phyloP scores from a whole-genome alignment of 2,329 filamentous ascomycete genomes.

The Knufia fluminis region DNA sequence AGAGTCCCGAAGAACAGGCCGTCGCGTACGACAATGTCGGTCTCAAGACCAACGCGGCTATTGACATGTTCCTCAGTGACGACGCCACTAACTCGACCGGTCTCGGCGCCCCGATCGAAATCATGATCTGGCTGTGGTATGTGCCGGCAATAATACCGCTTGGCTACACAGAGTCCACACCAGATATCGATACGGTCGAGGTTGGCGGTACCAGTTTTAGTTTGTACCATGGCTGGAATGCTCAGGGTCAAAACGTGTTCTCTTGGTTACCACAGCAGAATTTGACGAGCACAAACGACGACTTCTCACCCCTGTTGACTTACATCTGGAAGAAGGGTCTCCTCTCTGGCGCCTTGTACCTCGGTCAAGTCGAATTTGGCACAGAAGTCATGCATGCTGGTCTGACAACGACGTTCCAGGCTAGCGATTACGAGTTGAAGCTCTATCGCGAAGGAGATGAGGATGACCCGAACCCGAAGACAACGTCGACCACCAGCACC shows the following conservation, averaged over 20 bases:
- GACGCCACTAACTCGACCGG: slow-evolving; percentile 12
- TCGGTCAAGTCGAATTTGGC: slow-evolving; percentile 15
- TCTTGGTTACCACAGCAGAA: slow-evolving; percentile 15
- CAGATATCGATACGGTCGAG: slow-evolving; percentile 11
- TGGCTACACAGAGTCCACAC: slow-evolving; percentile 12
- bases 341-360: slow-evolving; percentile 12
- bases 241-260: slow-evolving; percentile 15
- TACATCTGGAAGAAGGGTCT: slow-evolving; percentile 14
- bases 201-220: slow-evolving; percentile 13
- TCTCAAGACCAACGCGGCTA: slow-evolving; percentile 12
- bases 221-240: slow-evolving; percentile 15
- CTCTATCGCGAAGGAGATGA: slow-evolving; percentile 13
- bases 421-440: slow-evolving; percentile 8
- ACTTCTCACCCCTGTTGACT: slow-evolving; percentile 12
- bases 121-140: slow-evolving; percentile 17
- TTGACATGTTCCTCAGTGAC: slow-evolving; percentile 15
- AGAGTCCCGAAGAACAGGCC: slow-evolving; percentile 8
- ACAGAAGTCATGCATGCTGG: slow-evolving; percentile 15
- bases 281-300: slow-evolving; percentile 12
- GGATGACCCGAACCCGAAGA: slow-evolving; percentile 10
- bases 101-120: slow-evolving; percentile 11
- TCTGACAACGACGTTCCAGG: slow-evolving; percentile 10
- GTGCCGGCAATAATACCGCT: slow-evolving; percentile 11
- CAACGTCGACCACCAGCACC: slow-evolving; percentile 5
- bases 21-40: slow-evolving; percentile 10